Percentiles rank a stretch among this genome's conserved stretches.
Evolutionary conservation across 257 asterid species (phyloP).

Genomic region (Solanum paucissectum): DNA sequence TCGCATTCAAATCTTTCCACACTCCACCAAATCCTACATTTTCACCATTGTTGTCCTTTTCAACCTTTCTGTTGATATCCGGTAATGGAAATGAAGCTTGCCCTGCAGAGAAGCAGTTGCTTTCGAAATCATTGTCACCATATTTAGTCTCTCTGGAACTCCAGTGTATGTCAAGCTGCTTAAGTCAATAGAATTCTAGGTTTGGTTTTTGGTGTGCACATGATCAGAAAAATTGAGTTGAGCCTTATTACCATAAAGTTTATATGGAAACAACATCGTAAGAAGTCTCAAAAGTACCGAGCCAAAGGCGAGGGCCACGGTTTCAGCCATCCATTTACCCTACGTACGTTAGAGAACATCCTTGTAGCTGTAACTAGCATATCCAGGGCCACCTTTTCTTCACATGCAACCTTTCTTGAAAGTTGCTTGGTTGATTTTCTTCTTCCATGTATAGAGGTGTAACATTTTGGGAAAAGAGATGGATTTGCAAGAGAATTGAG

Average conservation of each 20-base stretch:
- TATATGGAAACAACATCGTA: slow-evolving; percentile 46
- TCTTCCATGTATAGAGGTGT: not conserved
- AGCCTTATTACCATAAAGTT: slow-evolving; percentile 45
- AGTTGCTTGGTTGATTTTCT: not conserved
- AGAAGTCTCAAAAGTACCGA: slow-evolving; percentile 65
- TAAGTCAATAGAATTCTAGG: not conserved
- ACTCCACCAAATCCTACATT: not conserved
- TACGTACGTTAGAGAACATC: slow-evolving; percentile 73
- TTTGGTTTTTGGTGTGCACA: slow-evolving; percentile 3
- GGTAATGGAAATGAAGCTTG: not conserved
- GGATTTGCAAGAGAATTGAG: not conserved
- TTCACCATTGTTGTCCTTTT: not conserved
- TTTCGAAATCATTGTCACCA: not conserved
- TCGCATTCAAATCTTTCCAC: slow-evolving; percentile 1
- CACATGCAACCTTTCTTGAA: slow-evolving; percentile 69
- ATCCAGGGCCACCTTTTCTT: slow-evolving; percentile 76
- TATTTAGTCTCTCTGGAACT: not conserved
- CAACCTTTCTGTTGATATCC: not conserved
- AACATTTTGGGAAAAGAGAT: not conserved
- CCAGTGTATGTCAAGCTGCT: not conserved
- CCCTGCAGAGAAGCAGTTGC: not conserved
- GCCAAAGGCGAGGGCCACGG: slow-evolving; percentile 64
- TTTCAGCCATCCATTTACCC: slow-evolving; percentile 89
- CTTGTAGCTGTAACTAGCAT: slow-evolving; percentile 54
- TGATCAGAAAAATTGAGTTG: slow-evolving; percentile 45